Conservation (phyloP, 2,329 filamentous ascomycete species). For the Penicillium sp. region DNA sequence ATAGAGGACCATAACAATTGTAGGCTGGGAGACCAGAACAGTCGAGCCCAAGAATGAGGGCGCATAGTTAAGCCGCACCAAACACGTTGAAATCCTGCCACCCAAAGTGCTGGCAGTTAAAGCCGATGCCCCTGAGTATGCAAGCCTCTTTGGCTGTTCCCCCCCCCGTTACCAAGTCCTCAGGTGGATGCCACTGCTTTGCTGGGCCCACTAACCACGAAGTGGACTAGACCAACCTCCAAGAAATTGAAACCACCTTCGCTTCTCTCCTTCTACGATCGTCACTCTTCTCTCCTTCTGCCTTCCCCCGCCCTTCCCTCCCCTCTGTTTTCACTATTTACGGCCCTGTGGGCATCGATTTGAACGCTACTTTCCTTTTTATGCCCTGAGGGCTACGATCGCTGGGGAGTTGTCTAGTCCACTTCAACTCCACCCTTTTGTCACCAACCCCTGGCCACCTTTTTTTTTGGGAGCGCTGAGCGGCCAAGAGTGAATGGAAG, state of each 20-base stretch:
- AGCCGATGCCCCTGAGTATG: conserved; percentile 27
- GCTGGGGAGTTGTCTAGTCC: conserved; percentile 8
- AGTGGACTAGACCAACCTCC: conserved; percentile 17
- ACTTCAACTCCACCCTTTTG: background rate
- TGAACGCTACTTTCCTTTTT: conserved; percentile 16
- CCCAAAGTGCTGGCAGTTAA: conserved; percentile 11
- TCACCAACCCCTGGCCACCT: conserved; percentile 14
- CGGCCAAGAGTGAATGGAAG: conserved; percentile 20
- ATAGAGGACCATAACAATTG: conserved; percentile 10
- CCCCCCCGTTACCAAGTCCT: background rate
- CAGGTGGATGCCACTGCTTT: conserved; percentile 1
- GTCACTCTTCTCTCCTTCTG: background rate
- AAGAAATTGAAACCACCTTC: conserved; percentile 22
- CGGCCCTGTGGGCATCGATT: conserved; percentile 13
- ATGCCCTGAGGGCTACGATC: conserved; percentile 12
- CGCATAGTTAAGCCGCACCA: conserved; percentile 1
- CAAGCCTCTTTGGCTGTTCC: conserved; percentile 4
- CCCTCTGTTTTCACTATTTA: conserved; percentile 19
- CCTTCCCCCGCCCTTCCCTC: conserved; percentile 16
- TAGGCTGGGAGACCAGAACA: conserved; percentile 13
- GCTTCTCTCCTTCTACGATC: conserved; percentile 15
- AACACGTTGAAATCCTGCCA: background rate
- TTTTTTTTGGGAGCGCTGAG: conserved; percentile 15
- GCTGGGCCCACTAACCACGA: conserved; percentile 16
- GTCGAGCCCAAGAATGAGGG: conserved; percentile 14